Conservation (phyloP, 768 basidiomycete genomes). For the Lyophyllum semitale region DNA sequence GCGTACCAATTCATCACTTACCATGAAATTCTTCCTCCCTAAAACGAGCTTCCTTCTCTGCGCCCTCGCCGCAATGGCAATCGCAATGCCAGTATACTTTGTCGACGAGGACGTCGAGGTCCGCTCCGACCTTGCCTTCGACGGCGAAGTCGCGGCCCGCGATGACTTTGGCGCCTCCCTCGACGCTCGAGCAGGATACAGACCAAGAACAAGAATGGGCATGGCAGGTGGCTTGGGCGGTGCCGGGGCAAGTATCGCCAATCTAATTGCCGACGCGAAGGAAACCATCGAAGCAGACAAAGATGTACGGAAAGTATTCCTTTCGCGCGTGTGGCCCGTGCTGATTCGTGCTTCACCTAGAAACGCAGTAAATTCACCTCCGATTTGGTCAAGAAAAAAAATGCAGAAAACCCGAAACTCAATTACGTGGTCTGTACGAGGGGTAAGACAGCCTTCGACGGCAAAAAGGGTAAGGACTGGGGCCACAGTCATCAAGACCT, state of each 20-base stretch:
- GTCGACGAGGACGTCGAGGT: neutral
- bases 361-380: neutral
- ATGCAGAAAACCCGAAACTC: neutral
- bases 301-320: neutral
- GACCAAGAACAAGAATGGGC: too few species aligned
- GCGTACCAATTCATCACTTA: neutral
- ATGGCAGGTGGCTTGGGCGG: neutral
- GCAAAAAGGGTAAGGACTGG: constrained; percentile 9
- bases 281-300: neutral
- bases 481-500: constrained; percentile 7
- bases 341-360: neutral
- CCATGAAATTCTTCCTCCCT: neutral
- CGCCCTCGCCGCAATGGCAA: neutral
- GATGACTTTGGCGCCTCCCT: neutral
- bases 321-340: neutral
- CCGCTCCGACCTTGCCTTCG: neutral
- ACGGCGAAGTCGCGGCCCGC: neutral
- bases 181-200: neutral
- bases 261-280: neutral
- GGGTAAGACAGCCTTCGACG: constrained; percentile 6
- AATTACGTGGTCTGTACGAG: constrained; percentile 5
- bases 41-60: neutral
- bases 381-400: neutral
- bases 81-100: neutral
- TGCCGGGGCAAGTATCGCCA: neutral